These are phyloP conservation scores for Suillus placidus DNA, from an alignment of 768 basidiomycete genomes.

Conservation along the genomic window DNA sequence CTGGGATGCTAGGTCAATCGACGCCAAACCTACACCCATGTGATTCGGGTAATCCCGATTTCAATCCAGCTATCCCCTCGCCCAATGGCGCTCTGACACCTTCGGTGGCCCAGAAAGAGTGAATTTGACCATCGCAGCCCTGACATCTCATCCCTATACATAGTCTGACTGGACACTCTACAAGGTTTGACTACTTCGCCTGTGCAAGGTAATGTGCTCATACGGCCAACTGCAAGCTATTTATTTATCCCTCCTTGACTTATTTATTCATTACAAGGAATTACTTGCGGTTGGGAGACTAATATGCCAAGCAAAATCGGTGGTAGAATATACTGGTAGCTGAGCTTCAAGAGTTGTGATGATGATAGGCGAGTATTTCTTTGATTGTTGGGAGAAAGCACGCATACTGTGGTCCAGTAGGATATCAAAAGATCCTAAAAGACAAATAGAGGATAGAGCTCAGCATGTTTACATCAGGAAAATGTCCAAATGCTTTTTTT, in stretches of 20 bases:
- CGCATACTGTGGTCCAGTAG: background rate
- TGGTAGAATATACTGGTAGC: background rate
- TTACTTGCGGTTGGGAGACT: background rate
- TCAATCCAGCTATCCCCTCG: background rate
- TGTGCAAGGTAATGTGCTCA: slow-evolving; percentile 1
- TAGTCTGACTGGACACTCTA: background rate
- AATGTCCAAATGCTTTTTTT: too few relatives aligned
- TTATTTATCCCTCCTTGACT: background rate
- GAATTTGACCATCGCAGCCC: background rate
- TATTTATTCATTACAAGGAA: background rate
- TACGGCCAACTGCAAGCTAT: background rate
- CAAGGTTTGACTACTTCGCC: background rate
- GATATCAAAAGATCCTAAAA: background rate
- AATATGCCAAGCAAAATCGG: background rate
- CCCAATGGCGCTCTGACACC: background rate
- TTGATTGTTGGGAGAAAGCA: background rate
- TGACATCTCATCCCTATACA: background rate
- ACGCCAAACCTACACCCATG: background rate
- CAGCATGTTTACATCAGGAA: background rate
- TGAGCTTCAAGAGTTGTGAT: background rate
- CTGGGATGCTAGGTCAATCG: background rate
- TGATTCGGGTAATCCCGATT: background rate
- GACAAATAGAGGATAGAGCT: background rate
- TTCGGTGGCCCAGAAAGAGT: background rate
- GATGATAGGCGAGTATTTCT: background rate